Percentiles rank a stretch among this genome's conserved stretches.
phyloP scores from a whole-genome alignment of 371 early-diverging fungal species.

The Capniomyces stellatus region DNA sequence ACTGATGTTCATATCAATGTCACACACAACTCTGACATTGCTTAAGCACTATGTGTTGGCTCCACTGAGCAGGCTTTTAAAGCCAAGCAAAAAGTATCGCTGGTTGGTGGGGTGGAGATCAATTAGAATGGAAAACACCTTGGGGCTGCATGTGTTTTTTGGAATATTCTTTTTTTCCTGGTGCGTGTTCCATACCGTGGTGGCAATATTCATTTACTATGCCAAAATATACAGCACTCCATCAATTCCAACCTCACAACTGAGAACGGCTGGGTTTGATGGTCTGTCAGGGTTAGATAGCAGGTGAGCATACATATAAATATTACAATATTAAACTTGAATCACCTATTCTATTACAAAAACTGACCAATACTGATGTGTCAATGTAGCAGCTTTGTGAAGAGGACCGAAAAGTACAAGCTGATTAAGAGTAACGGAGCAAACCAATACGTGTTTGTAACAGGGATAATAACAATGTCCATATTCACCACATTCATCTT shows the following conservation, averaged over 20 bases:
- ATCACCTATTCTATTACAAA: too few species aligned
- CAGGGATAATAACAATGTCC: background rate
- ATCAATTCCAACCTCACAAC: too few species aligned
- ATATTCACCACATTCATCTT: background rate
- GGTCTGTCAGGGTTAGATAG: too few species aligned
- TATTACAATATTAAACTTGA: too few species aligned
- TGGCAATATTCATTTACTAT: conserved; percentile 1
- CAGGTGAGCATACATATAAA: too few species aligned
- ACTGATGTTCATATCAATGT: conserved; percentile 25
- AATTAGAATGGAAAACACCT: conserved; percentile 44
- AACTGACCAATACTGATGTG: too few species aligned
- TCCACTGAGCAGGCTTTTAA: background rate
- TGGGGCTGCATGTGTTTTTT: conserved; percentile 46
- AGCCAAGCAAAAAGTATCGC: background rate
- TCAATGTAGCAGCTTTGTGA: too few species aligned
- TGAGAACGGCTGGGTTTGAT: too few species aligned
- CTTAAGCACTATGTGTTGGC: background rate
- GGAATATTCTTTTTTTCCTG: conserved; percentile 40
- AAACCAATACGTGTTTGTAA: conserved; percentile 25
- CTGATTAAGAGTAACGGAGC: conserved; percentile 19
- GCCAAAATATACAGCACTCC: background rate
- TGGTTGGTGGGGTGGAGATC: conserved; percentile 16
- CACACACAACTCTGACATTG: too few species aligned
- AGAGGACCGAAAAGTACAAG: conserved; percentile 10
- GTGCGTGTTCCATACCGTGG: conserved; percentile 30